phyloP scores from a whole-genome alignment of 768 basidiomycete genomes.

The Tylopilus balloui region DNA sequence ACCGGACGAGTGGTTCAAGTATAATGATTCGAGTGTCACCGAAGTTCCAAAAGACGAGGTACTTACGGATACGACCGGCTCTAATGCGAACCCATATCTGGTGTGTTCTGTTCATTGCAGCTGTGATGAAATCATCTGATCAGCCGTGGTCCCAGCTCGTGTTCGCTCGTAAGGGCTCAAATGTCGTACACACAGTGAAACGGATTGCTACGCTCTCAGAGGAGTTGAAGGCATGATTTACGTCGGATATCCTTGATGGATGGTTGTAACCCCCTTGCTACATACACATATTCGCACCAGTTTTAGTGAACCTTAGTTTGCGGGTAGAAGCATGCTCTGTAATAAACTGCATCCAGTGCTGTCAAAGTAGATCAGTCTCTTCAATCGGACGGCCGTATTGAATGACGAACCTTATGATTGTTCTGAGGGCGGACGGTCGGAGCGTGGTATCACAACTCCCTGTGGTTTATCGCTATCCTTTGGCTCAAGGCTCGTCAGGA shows the following conservation, averaged over 20 bases:
- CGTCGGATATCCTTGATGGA: slow-evolving; percentile 27
- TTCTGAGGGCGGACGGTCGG: background rate
- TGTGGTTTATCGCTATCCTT: background rate
- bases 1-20: slow-evolving; percentile 90
- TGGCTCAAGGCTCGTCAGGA: slow-evolving; percentile 45
- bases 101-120: slow-evolving; percentile 40
- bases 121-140: background rate
- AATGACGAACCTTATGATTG: slow-evolving; percentile 15
- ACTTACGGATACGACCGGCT: slow-evolving; percentile 84
- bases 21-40: slow-evolving; percentile 87
- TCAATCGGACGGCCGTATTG: background rate
- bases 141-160: slow-evolving; percentile 53
- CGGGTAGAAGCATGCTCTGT: slow-evolving; percentile 14
- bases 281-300: slow-evolving; percentile 10
- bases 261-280: slow-evolving; percentile 12
- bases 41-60: slow-evolving; percentile 78
- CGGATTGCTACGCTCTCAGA: slow-evolving; percentile 41
- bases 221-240: slow-evolving; percentile 27
- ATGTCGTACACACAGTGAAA: slow-evolving; percentile 79
- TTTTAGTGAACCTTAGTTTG: slow-evolving; percentile 8
- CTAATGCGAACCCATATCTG: slow-evolving; percentile 86
- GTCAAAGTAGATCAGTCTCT: background rate
- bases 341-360: background rate
- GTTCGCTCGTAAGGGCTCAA: slow-evolving; percentile 72
- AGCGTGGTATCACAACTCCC: background rate